phyloP scores from a whole-genome alignment of 768 basidiomycete genomes.

The Amanita brunnescens region DNA sequence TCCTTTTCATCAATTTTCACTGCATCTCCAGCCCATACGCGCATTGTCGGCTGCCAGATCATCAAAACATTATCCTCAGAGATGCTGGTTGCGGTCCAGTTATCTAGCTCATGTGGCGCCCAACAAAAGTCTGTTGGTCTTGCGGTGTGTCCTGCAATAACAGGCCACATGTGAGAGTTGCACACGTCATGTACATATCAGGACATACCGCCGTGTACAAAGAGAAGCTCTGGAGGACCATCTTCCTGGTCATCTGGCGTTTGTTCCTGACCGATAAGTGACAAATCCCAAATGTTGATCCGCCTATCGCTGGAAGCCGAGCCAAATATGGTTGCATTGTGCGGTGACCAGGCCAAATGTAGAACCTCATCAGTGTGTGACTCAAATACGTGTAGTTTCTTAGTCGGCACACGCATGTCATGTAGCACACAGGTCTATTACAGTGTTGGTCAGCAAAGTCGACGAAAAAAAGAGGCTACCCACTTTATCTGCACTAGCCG shows the following conservation, averaged over 20 bases:
- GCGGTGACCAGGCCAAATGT: conserved; percentile 93
- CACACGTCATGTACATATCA: conserved; percentile 9
- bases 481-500: conserved; percentile 93
- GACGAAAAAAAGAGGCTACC: conserved; percentile 1
- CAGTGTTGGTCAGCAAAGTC: background rate
- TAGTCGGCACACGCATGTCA: conserved; percentile 69
- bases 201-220: conserved; percentile 83
- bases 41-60: conserved; percentile 96
- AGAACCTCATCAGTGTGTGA: conserved; percentile 93
- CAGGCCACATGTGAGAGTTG: background rate
- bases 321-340: conserved; percentile 85
- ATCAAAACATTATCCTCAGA: conserved; percentile 96
- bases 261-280: conserved; percentile 89
- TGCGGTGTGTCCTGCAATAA: conserved; percentile 65
- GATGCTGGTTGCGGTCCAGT: conserved; percentile 80
- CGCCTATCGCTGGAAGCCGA: conserved; percentile 91
- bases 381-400: conserved; percentile 84
- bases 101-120: conserved; percentile 77
- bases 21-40: conserved; percentile 87
- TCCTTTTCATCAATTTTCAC: conserved; percentile 80
- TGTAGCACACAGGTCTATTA: conserved; percentile 78
- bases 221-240: conserved; percentile 92
- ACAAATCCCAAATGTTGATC: conserved; percentile 92
- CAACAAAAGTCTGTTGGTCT: conserved; percentile 92
- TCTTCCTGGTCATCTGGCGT: conserved; percentile 98